A percentile compares a stretch with the other conserved stretches of the same genome.
These are phyloP conservation scores for Andrographis paniculata DNA, from an alignment of 305 asterid species.

Conservation along the genomic window DNA sequence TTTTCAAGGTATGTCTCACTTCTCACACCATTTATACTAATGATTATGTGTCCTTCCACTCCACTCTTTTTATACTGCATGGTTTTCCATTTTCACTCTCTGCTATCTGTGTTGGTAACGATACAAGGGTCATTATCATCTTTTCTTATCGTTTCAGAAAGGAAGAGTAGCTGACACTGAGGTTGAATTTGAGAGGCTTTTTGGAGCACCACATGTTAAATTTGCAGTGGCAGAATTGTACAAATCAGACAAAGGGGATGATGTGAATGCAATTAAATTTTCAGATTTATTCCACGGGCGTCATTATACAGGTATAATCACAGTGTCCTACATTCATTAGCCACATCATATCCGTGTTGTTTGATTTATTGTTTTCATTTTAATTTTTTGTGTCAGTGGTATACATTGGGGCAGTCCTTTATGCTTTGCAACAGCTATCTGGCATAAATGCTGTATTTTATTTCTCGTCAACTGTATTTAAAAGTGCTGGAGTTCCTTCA, in stretches of 20 bases:
- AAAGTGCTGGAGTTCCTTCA: slow-evolving; percentile 79
- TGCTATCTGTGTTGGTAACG: slow-evolving; percentile 6
- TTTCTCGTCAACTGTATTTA: slow-evolving; percentile 89
- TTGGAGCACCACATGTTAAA: slow-evolving; percentile 75
- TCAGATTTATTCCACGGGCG: slow-evolving; percentile 67
- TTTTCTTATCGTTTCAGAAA: slow-evolving; percentile 35
- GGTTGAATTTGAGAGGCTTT: slow-evolving; percentile 69
- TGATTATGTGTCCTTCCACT: neutral
- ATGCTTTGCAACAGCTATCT: slow-evolving; percentile 86
- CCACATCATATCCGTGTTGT: slow-evolving; percentile 1
- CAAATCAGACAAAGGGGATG: slow-evolving; percentile 71
- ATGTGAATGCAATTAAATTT: slow-evolving; percentile 42
- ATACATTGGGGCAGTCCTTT: slow-evolving; percentile 64
- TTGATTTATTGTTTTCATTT: slow-evolving; percentile 11
- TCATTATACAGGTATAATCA: slow-evolving; percentile 49
- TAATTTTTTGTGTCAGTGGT: slow-evolving; percentile 55
- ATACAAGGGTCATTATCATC: too few species aligned
- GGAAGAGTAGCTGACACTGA: slow-evolving; percentile 75
- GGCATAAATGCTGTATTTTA: slow-evolving; percentile 94
- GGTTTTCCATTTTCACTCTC: neutral
- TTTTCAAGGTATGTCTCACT: too few species aligned
- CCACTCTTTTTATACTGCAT: too few species aligned
- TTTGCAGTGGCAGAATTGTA: slow-evolving; percentile 47
- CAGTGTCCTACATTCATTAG: slow-evolving; percentile 3
- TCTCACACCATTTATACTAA: too few species aligned